phyloP scores from a whole-genome alignment of 352 stramenopile genomes.

The Phytophthora crassamura region DNA sequence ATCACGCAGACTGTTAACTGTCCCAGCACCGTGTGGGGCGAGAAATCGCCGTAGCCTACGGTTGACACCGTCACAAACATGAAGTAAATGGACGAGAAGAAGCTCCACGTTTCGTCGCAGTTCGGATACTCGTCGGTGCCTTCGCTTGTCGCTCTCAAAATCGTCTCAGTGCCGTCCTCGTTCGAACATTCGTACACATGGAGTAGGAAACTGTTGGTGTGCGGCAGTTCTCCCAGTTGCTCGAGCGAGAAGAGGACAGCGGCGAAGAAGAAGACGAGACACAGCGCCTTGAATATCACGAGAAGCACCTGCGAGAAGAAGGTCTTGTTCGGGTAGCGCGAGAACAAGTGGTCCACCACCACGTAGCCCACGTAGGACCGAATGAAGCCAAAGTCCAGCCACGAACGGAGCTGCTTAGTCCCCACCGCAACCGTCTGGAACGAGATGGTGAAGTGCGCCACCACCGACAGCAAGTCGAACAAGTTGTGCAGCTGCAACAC shows the following conservation, averaged over 20 bases:
- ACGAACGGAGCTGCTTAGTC: slow-evolving; percentile 67
- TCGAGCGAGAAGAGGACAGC: slow-evolving; percentile 88
- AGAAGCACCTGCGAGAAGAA: slow-evolving; percentile 82
- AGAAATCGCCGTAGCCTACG: slow-evolving; percentile 89
- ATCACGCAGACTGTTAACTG: slow-evolving; percentile 82
- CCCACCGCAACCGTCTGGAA: slow-evolving; percentile 72
- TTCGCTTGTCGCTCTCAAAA: slow-evolving; percentile 61
- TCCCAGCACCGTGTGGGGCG: slow-evolving; percentile 81
- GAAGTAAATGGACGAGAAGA: slow-evolving; percentile 91
- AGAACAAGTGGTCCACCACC: slow-evolving; percentile 78
- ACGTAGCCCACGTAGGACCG: slow-evolving; percentile 87
- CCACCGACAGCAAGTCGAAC: slow-evolving; percentile 83
- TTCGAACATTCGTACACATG: slow-evolving; percentile 88
- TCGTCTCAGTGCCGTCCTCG: slow-evolving; percentile 45
- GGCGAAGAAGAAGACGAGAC: slow-evolving; percentile 85
- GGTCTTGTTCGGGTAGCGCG: slow-evolving; percentile 77
- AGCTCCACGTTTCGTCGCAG: slow-evolving; percentile 85
- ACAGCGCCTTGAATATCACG: slow-evolving; percentile 78
- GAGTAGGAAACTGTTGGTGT: slow-evolving; percentile 83
- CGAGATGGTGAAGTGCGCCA: slow-evolving; percentile 84
- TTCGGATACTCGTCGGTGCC: slow-evolving; percentile 56
- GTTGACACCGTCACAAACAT: slow-evolving; percentile 91
- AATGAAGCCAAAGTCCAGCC: slow-evolving; percentile 89
- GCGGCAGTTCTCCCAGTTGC: slow-evolving; percentile 80
- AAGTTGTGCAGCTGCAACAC: slow-evolving; percentile 72